Conservation (phyloP, 2,329 filamentous ascomycete species). For the Ophiostoma australiae region DNA sequence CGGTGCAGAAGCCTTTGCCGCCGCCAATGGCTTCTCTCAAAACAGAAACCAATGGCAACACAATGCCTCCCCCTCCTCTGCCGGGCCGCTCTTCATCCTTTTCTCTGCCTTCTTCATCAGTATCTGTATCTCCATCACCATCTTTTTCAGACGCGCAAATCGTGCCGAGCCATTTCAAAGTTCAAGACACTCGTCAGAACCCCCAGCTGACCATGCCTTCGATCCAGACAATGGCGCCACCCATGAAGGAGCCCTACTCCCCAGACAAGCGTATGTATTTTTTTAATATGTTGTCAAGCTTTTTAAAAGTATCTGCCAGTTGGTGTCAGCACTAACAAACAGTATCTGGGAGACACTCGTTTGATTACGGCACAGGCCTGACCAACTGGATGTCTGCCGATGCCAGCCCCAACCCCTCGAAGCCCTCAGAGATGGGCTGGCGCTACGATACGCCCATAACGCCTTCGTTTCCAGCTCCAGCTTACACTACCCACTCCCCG, state of each 20-base stretch:
- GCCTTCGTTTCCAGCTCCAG: conserved; percentile 45
- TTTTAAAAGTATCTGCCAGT: not conserved
- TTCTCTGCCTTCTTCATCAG: not conserved
- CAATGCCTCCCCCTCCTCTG: conserved; percentile 9
- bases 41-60: conserved; percentile 36
- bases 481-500: conserved; percentile 35
- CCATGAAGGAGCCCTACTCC: conserved; percentile 41
- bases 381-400: conserved; percentile 46
- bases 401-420: conserved; percentile 39
- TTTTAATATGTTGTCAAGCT: not conserved
- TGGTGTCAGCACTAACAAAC: not conserved
- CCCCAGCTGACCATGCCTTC: conserved; percentile 43
- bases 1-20: conserved; percentile 37
- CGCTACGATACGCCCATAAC: conserved; percentile 48
- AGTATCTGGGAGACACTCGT: conserved; percentile 28
- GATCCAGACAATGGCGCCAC: conserved; percentile 44
- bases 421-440: conserved; percentile 44
- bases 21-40: conserved; percentile 35
- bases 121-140: not conserved
- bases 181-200: conserved; percentile 38
- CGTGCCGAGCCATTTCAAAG: conserved; percentile 6
- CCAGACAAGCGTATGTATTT: conserved; percentile 43
- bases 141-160: not conserved
- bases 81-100: not conserved
- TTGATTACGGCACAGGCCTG: conserved; percentile 39